Evolutionary conservation across 148 eudicot genomes (phyloP), one percentile per base, ranked within the genome.

Genomic region (Selenicereus undatus): DNA sequence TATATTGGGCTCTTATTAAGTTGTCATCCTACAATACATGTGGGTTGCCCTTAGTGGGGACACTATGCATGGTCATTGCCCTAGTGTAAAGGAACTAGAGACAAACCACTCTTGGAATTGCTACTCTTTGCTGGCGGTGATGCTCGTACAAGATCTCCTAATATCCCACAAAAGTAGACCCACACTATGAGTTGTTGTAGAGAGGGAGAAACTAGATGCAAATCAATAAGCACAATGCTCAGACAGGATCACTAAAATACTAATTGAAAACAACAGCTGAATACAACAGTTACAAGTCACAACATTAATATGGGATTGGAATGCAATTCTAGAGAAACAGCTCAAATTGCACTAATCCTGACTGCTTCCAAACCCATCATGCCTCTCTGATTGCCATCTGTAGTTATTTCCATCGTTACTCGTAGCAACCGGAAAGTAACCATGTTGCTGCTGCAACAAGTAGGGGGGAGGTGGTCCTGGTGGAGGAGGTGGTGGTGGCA

Each of bases 401-500:
- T 83, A 90, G 74, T 84, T 87, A 66, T 80, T 88, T 72, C 91
- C 92, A 78, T 89, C 92, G 29, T 78, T 86, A 76, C 77, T 87
- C 42, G 52, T 51, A 48, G 85, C 93, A 85, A 88, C 88, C 0
- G 89, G 86, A 66, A 69, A 85, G 81, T 76, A 88, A 58, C 88
- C 90, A 73, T 87, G 88, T 70, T 88, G 84, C 22, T 83, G 84
- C 80, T 91, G 94, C 82, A 88, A 51, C 80, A 88, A 51, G 74
- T 90, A 91, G 73, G 89, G 85, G 11, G 93, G 91, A 1, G 92
- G 93, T 42, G 88, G 83, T 43, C 88, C 88, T 24, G 88, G 94
- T 42, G 95, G 97, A 30, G 89, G 91, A 14, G 90, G 91, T 13
- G 94, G 97, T 10, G 81, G 97, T 13, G 81, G 89, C 81, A 83